Percentiles rank a stretch among this genome's conserved stretches.
Evolutionary conservation across 371 early-diverging fungal genomes (phyloP).

Genomic region (Apophysomyces variabilis): DNA sequence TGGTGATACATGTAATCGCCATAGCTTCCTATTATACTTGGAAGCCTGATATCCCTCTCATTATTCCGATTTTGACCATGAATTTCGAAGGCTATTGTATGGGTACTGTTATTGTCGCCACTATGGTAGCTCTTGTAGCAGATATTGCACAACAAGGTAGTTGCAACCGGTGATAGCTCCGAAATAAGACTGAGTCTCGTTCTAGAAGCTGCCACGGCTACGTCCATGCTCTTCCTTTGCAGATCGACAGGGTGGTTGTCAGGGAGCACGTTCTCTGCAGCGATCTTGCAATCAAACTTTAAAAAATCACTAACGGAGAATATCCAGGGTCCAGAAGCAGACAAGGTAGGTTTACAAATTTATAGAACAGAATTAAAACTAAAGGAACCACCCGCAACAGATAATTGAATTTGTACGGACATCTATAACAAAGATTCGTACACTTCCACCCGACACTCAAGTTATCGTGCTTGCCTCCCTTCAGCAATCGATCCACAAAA

Average conservation of each 20-base stretch:
- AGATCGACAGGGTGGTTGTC: constrained; percentile 50
- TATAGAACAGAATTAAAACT: not conserved
- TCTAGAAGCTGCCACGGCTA: constrained; percentile 44
- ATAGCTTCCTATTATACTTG: constrained; percentile 16
- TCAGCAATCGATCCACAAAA: constrained; percentile 22
- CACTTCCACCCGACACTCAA: constrained; percentile 32
- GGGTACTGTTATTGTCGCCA: constrained; percentile 47
- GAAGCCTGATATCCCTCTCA: constrained; percentile 15
- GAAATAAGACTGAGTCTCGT: not conserved
- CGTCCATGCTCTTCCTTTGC: constrained; percentile 55
- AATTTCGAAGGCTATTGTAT: constrained; percentile 47
- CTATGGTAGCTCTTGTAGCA: constrained; percentile 53
- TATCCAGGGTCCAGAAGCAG: constrained; percentile 43
- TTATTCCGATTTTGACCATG: constrained; percentile 30
- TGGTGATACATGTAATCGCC: constrained; percentile 19
- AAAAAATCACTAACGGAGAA: constrained; percentile 27
- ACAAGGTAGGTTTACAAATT: constrained; percentile 19
- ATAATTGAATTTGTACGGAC: constrained; percentile 46
- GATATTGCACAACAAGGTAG: constrained; percentile 42
- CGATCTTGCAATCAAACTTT: constrained; percentile 48
- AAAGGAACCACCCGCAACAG: not conserved
- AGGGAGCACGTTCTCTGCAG: constrained; percentile 43
- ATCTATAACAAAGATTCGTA: constrained; percentile 38
- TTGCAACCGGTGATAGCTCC: not conserved
- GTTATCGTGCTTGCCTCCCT: constrained; percentile 24